Base-by-base conservation (phyloP, 805 yeast genomes). In the Candida maesae region DNA sequence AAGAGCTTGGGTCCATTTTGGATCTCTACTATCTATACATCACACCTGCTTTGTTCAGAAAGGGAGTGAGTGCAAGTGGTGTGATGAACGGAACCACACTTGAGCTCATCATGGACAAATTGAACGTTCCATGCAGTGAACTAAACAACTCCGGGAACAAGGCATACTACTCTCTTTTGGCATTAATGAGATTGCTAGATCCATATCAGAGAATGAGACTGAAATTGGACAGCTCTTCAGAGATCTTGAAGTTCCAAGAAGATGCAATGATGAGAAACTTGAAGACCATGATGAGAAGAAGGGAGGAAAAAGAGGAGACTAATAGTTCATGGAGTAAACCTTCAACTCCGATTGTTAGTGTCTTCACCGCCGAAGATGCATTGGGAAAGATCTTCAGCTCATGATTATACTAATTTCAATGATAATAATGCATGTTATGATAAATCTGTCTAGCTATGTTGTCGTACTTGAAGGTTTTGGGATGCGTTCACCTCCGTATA, bases 161-260 rank as follows among this genome's bases (percentile, higher is more conserved):
- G 13, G 46, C 56, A 9, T 50, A 50, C 27, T 46, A 35, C 23
- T 35, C 42, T 7, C 32, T 52, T 9, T 7, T 46, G 23, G 44
- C 46, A 12, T 30, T 46, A 6, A 19, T 52, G 12, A 44, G 47
- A 12, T 12, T 52, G 27, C 13, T 47, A n/a, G 42, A 50, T 32
- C 56, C 56, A 8, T 46, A 49, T 26, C 43, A 46, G 18, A 29
- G 56, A 24, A 30, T 42, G 11, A 38, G 35, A n/a, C 35, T 44
- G 32, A 39, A 44, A 15, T 30, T 50, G 6, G 55, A 52, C 26
- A 38, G 44, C 21, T 38, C 46, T 7, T 5, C 36, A 13, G 47
- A 38, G 11, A 47, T 42, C 12, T 14, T 48, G 10, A 46, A 37
- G 21, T 49, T 34, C 37, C 47, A 49, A 40, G 51, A 47, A 38